Evolutionary conservation across 495 filamentous ascomycete genomes (phyloP), one percentile per base, ranked within the genome.

Genomic region (Aspergillus avenaceus): DNA sequence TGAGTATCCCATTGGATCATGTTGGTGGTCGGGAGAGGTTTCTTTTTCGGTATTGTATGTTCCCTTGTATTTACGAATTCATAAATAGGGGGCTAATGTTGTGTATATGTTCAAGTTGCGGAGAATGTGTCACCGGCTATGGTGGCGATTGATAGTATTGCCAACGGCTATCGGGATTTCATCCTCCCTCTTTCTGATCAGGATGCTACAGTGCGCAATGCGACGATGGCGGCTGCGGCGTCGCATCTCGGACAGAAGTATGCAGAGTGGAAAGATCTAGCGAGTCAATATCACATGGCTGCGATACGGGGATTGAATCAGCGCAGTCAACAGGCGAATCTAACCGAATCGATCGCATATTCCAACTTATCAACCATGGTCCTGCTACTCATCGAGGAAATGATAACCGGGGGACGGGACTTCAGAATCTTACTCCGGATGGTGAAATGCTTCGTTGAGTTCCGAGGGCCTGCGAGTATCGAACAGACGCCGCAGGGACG

Each of bases 161-260:
- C 34, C 43, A 53, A 53, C 16, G 50, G 50, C 13, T 53, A 48
- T 16, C 50, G 50, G 24, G 50, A 53, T 24, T 16, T 53, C 22
- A 47, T 53, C 29, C n/a, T 53, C n/a, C 50, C 50, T 1, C 28
- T 48, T 16, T 42, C 44, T 8, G 50, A 53, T 22, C 23, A 14
- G 6, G 50, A 53, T 23, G 25, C 24, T 5, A 19, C 48, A 2
- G 50, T 53, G 2, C 13, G 42, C 3, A 1, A 46, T 34, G 50
- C 44, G 4, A 38, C 48, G 22, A 16, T 42, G 24, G 21, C 36
- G 24, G 50, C 48, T 6, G 22, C 50, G 8, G 48, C 18, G 13
- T 27, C 47, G 18, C 50, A 53, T 19, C 14, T 53, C 13, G 32
- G 28, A 5, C 16, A 40, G 31, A 22, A 29, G 4, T 53, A 13